These are phyloP conservation scores for Epichloe gansuensis DNA, from an alignment of 2,329 filamentous ascomycete species.

Conservation along the genomic window DNA sequence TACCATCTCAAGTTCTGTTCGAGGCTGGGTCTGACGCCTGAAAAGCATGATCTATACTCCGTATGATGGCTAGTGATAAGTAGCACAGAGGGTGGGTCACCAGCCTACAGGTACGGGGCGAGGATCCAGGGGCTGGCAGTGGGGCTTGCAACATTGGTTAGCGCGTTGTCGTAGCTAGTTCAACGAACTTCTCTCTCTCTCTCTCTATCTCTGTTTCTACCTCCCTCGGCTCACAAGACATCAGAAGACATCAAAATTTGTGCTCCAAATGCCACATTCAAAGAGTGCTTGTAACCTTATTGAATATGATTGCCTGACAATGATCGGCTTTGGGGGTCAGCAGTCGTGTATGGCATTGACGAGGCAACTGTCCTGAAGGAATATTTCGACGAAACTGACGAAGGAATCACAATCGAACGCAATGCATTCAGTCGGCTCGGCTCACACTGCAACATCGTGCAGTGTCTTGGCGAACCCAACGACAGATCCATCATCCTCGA, in stretches of 20 bases:
- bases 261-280: background rate
- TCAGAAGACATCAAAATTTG: too few relatives aligned
- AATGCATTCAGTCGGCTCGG: constrained; percentile 3
- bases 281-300: background rate
- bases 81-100: background rate
- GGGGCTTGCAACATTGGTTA: too few relatives aligned
- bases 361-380: constrained; percentile 4
- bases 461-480: constrained; percentile 1
- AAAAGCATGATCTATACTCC: background rate
- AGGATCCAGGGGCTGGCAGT: too few relatives aligned
- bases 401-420: constrained; percentile 2
- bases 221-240: too few relatives aligned
- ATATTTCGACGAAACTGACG: constrained; percentile 4
- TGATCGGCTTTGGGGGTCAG: constrained; percentile 2
- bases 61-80: background rate
- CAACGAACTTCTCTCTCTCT: too few relatives aligned
- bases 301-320: background rate
- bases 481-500: constrained; percentile 4
- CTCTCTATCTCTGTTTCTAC: too few relatives aligned
- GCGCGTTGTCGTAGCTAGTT: too few relatives aligned
- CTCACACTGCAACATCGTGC: constrained; percentile 3
- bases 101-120: too few relatives aligned
- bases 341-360: constrained; percentile 5
- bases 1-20: background rate
- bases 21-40: background rate